Base-by-base conservation (phyloP, 805 yeast species). In the Cyberlindnera saturnus region DNA sequence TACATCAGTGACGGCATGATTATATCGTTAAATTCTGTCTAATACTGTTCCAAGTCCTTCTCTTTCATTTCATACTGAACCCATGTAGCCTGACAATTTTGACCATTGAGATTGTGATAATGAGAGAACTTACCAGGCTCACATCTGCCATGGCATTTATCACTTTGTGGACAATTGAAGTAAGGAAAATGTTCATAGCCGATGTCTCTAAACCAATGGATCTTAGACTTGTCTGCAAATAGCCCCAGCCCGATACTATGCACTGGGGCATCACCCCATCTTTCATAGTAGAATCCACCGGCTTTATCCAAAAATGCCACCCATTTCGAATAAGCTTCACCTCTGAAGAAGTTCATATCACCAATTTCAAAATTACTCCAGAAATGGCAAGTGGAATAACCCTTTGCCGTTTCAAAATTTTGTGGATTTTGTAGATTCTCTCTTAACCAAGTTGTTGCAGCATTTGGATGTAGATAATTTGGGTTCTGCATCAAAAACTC, bases 181-280 rank as follows among this genome's bases (percentile, higher is more conserved):
- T 83, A 88, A 1, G 96, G 96, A 43, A 67, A 69, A 60, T 86
- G 95, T 42, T 66, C 68, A 59, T 86, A 86, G 0, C 93, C 95
- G 41, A 86, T 81, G 55, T 86, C 95, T 58, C 87, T 74, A 59
- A 89, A 89, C 93, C 95, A 88, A 58, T 88, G 96, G 32, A 88
- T 71, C 42, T 74, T 71, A 8, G 67, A 60, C 52, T 76, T 81
- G 52, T 83, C 88, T 7, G 82, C 86, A 58, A 88, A 85, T 40
- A 86, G 58, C 7, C 79, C 76, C 31, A 86, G 62, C 0, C 91
- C 96, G 36, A 88, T 56, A 3, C 89, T 78, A 59, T 86, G 93
- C 1, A 87, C 93, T 0, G 96, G 96, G 0, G 95, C 96, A 66
- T 87, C 96, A 3, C 96, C 96, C 96, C 96, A 87, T 44, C 96